These are phyloP conservation scores for Citrus sinensis DNA, from an alignment of 345 rosid species.

Conservation along the genomic window DNA sequence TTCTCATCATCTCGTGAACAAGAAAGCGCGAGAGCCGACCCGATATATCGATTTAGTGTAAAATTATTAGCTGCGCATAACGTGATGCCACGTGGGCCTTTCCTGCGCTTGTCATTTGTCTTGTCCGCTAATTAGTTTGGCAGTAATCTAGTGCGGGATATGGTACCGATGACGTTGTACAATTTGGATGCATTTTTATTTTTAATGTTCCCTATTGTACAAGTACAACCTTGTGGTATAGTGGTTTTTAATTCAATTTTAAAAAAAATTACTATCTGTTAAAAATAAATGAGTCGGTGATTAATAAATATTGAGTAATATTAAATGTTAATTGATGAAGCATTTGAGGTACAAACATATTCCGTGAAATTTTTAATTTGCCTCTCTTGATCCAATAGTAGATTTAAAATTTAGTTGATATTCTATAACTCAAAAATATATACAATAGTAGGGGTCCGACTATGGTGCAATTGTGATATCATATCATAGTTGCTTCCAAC, in stretches of 20 bases:
- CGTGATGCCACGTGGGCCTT: constrained; percentile 21
- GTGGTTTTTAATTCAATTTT: too few species aligned
- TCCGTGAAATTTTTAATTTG: too few species aligned
- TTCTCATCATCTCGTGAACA: constrained; percentile 12
- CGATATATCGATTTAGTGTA: background rate
- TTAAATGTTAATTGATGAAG: background rate
- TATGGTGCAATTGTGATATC: too few species aligned
- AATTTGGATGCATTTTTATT: too few species aligned
- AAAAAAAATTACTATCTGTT: too few species aligned
- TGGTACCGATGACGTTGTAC: too few species aligned
- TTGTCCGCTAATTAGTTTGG: background rate
- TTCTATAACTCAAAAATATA: background rate
- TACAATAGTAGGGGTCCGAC: background rate
- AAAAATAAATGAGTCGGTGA: background rate
- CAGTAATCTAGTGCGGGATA: background rate
- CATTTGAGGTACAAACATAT: too few species aligned
- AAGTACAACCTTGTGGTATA: too few species aligned
- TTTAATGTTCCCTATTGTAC: too few species aligned
- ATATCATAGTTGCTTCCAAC: too few species aligned
- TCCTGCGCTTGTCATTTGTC: constrained; percentile 13
- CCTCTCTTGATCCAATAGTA: background rate
- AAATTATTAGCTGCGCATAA: background rate
- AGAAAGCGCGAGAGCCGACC: constrained; percentile 14
- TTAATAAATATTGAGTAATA: background rate
- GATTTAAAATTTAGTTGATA: background rate